Evolutionary conservation across 768 basidiomycete species (phyloP), one percentile per base, ranked within the genome.

Genomic region (Termitomyces sp.): DNA sequence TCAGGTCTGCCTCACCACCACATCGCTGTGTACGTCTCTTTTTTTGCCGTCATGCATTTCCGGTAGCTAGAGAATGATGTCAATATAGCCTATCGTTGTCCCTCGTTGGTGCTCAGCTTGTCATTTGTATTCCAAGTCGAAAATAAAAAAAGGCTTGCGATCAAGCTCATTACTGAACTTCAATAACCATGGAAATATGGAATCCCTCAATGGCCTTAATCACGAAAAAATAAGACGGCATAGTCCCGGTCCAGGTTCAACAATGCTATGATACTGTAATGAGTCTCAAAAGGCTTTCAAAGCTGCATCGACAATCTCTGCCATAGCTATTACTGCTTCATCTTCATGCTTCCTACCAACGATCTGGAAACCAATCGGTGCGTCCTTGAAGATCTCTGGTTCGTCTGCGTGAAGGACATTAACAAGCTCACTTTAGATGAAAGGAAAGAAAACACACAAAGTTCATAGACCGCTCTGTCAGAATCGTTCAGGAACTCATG

Each of bases 341-440:
- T 92, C 90, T 63, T 91, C 90, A 54, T 83, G 72, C 4, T 85
- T 86, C 45, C 84, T 76, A 3, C 86, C 87, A 9, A 90, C 76
- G 5, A 91, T 66, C 66, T 92, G 90, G 33, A 92, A 67, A 10
- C 75, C 71, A 20, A 91, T 73, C 0, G 90, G 89, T 0, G 83
- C 84, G 55, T 81, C 78, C 55, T 68, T 69, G 67, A 80, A 88
- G 0, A 66, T 73, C 20, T 74, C 71, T 0, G 87, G 86, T 22
- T 84, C 72, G 63, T 89, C 89, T 48, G 22, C 14, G 13, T n/a
- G 40, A 26, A 40, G 5, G 18, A 36, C 8, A 2, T 36, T n/a
- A 41, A 7, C 5, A 36, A 13, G 16, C 7, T 9, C 14, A 44
- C 4, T 38, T n/a, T 1, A 9, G 11, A 36, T 9, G 30, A 48